Evolutionary conservation across 805 yeast genomes (phyloP), one percentile per base, ranked within the genome.

Genomic region (Candida tammaniensis): DNA sequence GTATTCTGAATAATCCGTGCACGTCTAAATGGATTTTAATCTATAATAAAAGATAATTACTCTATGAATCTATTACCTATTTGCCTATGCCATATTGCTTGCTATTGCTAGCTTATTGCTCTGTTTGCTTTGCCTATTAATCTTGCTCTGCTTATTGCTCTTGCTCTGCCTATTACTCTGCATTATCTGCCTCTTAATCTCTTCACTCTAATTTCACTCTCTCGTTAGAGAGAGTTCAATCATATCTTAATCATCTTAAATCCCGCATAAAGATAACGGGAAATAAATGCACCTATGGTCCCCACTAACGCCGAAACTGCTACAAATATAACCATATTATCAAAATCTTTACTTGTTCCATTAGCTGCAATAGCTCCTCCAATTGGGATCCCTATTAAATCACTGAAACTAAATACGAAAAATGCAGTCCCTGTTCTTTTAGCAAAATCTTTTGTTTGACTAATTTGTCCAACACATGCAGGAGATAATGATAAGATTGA

Each of bases 361-460:
- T 20, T 8, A 6, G 25, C 20, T 7, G 40, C 48, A 24, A 55
- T 55, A 9, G 58, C 61, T 1, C 61, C 61, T 2, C 55, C 59
- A 31, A 55, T 48, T 6, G 57, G 59, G 11, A 54, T 52, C 3
- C 57, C 59, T n/a, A 53, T 34, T 22, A 55, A 47, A 31, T 55
- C 61, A 5, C 59, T 59, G 30, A 51, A 46, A 27, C 55, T 48
- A 20, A 52, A 43, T 4, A 49, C 49, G 37, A 52, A 52, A 34
- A 46, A 52, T 6, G 54, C 57, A 2, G 62, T 57, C 9, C 61
- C 62, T 10, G 48, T 46, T 17, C 50, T 41, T 25, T 42, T 43
- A 12, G 60, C 57, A 33, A 57, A 47, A 18, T 55, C 58, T 24
- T 46, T 45, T 6, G 57, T 52, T 27, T 44, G 38, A 35, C 54